Base-by-base conservation (phyloP, 1,284 basidiomycete species). In the Sanguinoderma infundibulare region DNA sequence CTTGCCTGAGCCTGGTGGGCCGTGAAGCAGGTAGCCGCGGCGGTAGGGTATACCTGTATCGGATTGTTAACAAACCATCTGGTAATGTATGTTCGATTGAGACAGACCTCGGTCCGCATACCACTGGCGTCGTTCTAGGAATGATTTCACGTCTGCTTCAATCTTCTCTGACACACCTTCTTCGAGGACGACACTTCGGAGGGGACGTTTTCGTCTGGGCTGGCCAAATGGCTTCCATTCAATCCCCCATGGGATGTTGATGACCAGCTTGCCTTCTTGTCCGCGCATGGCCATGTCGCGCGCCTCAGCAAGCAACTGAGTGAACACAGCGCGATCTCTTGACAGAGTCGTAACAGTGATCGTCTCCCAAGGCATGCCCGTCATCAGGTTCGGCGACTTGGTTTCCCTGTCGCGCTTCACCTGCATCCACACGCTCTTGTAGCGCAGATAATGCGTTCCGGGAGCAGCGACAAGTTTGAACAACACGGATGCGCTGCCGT, bases 181-280 rank as follows among this genome's bases (percentile, higher is more conserved):
- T 39, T 87, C 89, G 3, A 99, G 82, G 2, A 99, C 93, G n/a
- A 99, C 98, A 67, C 95, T 98, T 34, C 87, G 83, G 49, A 99
- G 76, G 38, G 96, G 91, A 42, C 98, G 82, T 74, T 96, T 95
- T 61, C 90, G 81, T 55, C 97, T 82, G 24, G 98, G 97, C 69
- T 92, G 90, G 5, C 98, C 98, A 72, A 99, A 99, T 3, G 94
- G 96, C 59, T 89, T 84, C 98, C 98, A 99, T 73, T 98, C 96
- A 20, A 90, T 90, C 0, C 95, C 95, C 94, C 96, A 98, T 9
- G 96, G 94, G 0, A 96, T 98, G 69, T 97, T 95, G 63, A 99
- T 93, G 58, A 98, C 91, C 22, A 98, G 94, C 73, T 97, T 97
- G 52, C 97, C 97, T 74, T 98, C 94, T 60, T 95, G 92, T 0